Percentiles rank a stretch among this genome's conserved stretches.
These are phyloP conservation scores for Sextonia rubra DNA, from an alignment of 164 flowering plant genomes.

Conservation along the genomic window DNA sequence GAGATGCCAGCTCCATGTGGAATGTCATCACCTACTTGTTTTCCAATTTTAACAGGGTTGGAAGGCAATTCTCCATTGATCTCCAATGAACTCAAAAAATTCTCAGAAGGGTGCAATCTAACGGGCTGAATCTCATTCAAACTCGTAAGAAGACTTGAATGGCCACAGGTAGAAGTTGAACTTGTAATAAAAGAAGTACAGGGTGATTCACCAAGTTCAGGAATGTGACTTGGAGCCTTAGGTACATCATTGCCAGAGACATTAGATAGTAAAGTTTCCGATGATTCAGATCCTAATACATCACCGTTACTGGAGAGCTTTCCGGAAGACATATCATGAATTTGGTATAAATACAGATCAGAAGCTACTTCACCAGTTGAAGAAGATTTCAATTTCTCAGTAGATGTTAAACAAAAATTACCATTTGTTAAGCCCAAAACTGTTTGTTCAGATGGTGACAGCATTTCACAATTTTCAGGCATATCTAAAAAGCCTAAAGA, in stretches of 20 bases:
- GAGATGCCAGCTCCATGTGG: conserved; percentile 9
- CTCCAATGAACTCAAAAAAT: not conserved
- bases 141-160: conserved; percentile 21
- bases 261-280: conserved; percentile 14
- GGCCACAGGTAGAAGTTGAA: conserved; percentile 8
- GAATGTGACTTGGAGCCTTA: not conserved
- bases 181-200: conserved; percentile 21
- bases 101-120: conserved; percentile 23
- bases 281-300: conserved; percentile 6
- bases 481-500: not conserved
- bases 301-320: conserved; percentile 19
- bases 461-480: not conserved
- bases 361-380: conserved; percentile 35
- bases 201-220: conserved; percentile 3
- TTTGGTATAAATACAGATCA: conserved; percentile 25
- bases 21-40: conserved; percentile 8
- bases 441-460: not conserved
- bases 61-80: conserved; percentile 3
- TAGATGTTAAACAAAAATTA: not conserved
- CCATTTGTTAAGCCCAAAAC: not conserved
- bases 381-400: conserved; percentile 1
- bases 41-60: conserved; percentile 11
- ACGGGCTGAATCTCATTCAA: conserved; percentile 6
- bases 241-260: conserved; percentile 10
- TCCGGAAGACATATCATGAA: conserved; percentile 19